Evolutionary conservation across 2,329 filamentous ascomycete genomes (phyloP), one percentile per base, ranked within the genome.

Genomic region (Trichoderma gracile): DNA sequence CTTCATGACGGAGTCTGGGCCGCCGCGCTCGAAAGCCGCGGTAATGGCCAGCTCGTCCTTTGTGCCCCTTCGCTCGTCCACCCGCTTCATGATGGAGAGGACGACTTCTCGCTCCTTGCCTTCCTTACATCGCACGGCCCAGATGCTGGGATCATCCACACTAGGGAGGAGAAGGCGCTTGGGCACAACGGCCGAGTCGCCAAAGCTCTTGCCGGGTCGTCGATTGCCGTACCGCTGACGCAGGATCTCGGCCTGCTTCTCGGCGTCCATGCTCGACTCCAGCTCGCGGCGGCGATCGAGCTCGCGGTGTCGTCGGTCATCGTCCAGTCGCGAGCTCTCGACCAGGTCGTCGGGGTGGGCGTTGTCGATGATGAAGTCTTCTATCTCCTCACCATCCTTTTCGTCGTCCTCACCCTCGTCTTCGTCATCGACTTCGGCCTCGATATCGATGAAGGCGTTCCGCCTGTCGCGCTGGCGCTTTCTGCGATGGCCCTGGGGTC

Each of bases 361-460:
- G 75, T 96, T 91, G 69, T 92, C 91, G 74, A 93, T 93, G 74
- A 93, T 93, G 74, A 95, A 92, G 69, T 91, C 90, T 64, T 92
- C 92, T 60, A 89, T 87, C 69, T 89, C 92, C 70, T 93, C 89
- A 65, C 91, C 87, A 62, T 96, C 93, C 70, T 96, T 92, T 70
- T 97, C 94, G 58, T 96, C 92, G 68, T 96, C 92, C 67, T 91
- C 91, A 69, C 86, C 89, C 69, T 92, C 91, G 71, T 97, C 93
- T 71, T 96, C 93, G 68, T 96, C 95, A 73, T 98, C 95, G 70
- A 99, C 95, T 79, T 97, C 95, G 76, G 95, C 95, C 82, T 99
- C 95, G 73, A 94, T 92, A 87, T 99, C 95, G 79, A 99, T 88
- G 86, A 97, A 97, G 73, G 90, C 89, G 71, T 92, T 91, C 68